Conservation (phyloP, 495 filamentous ascomycete genomes). For the Talaromyces wortmannii region DNA sequence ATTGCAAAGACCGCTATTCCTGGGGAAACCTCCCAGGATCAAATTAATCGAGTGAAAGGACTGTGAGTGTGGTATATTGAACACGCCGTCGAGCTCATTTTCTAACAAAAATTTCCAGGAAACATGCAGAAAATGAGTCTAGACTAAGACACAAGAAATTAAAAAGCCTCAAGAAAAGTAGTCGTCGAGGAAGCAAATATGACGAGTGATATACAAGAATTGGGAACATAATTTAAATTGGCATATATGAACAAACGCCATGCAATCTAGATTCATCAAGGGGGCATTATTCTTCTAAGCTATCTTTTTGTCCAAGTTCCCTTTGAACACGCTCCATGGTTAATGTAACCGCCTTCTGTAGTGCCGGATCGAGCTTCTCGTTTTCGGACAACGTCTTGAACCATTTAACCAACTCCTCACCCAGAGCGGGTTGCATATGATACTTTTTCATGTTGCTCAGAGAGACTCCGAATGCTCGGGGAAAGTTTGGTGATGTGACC, state of each 20-base stretch:
- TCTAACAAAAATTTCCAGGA: slow-evolving; percentile 36
- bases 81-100: slow-evolving; percentile 3
- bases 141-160: slow-evolving; percentile 69
- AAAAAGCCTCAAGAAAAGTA: slow-evolving; percentile 73
- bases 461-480: slow-evolving; percentile 56
- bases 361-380: slow-evolving; percentile 56
- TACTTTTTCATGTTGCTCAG: slow-evolving; percentile 52
- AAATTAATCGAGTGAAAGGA: slow-evolving; percentile 50
- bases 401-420: slow-evolving; percentile 51
- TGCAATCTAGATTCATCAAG: background rate
- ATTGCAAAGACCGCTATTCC: slow-evolving; percentile 49
- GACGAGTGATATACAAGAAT: slow-evolving; percentile 26
- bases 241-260: slow-evolving; percentile 1
- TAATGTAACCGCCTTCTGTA: slow-evolving; percentile 57
- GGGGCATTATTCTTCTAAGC: background rate
- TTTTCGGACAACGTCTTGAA: slow-evolving; percentile 46
- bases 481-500: slow-evolving; percentile 61
- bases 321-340: slow-evolving; percentile 26
- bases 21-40: slow-evolving; percentile 57
- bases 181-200: slow-evolving; percentile 46
- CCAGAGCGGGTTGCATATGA: slow-evolving; percentile 29
- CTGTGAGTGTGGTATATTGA: slow-evolving; percentile 46
- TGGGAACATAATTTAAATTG: background rate
- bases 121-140: slow-evolving; percentile 63
- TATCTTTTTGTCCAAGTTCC: background rate